Percentiles rank a stretch among this genome's conserved stretches.
phyloP scores from a whole-genome alignment of 2,329 filamentous ascomycete species.

The Mollisia scopiformis region DNA sequence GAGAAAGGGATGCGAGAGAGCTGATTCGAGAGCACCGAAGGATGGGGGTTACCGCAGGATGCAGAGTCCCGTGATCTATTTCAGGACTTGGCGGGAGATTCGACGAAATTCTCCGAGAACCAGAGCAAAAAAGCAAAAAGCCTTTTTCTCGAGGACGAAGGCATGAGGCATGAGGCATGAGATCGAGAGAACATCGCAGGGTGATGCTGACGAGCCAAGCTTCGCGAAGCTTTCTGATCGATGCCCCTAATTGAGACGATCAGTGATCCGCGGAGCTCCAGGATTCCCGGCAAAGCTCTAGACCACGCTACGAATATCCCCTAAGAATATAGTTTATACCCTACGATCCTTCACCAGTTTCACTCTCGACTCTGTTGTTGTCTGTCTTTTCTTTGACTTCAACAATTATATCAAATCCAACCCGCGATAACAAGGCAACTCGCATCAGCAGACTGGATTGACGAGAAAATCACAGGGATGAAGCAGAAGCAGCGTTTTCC shows the following conservation, averaged over 20 bases:
- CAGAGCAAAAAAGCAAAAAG: background rate
- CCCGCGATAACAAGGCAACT: background rate
- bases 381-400: background rate
- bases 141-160: too few species aligned
- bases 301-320: background rate
- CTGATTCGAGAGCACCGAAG: background rate
- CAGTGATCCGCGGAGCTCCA: background rate
- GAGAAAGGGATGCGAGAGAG: background rate
- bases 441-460: slow-evolving; percentile 1
- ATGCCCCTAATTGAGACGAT: background rate
- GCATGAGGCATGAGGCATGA: background rate
- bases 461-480: background rate
- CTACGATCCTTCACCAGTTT: background rate
- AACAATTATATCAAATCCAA: background rate
- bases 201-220: background rate
- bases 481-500: background rate
- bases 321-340: background rate
- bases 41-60: background rate
- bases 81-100: background rate
- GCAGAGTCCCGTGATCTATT: background rate
- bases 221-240: background rate
- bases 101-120: background rate
- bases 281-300: background rate
- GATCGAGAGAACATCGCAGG: background rate
- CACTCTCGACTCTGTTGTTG: background rate